A percentile compares a stretch with the other conserved stretches of the same genome.
Evolutionary conservation across 2,329 filamentous ascomycete species (phyloP).

Genomic region (Bisporella sp.): DNA sequence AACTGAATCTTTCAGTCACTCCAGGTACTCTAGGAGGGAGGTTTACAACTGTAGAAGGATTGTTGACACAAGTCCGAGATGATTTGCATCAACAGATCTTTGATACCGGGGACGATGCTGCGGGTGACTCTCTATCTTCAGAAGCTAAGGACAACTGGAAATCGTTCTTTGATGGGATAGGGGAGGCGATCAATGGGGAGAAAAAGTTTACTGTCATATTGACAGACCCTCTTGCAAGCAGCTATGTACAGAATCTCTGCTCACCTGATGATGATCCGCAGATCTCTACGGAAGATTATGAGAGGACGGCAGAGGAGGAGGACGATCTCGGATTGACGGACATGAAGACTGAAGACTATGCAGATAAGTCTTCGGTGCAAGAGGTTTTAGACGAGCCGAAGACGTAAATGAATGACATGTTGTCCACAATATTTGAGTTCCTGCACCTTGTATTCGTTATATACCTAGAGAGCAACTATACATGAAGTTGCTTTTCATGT

Average conservation of each 20-base stretch:
- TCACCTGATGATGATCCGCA: conserved; percentile 70
- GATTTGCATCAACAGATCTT: conserved; percentile 88
- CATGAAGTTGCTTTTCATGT: too few relatives aligned
- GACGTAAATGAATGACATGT: not conserved
- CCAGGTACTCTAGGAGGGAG: conserved; percentile 91
- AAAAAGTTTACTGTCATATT: conserved; percentile 77
- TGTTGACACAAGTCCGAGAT: conserved; percentile 85
- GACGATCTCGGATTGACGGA: conserved; percentile 86
- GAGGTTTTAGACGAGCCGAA: conserved; percentile 21
- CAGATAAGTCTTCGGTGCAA: conserved; percentile 8
- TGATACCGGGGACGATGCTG: conserved; percentile 55
- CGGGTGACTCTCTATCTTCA: conserved; percentile 71
- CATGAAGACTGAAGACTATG: conserved; percentile 86
- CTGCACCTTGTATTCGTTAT: too few relatives aligned
- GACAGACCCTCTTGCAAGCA: conserved; percentile 82
- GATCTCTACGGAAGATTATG: conserved; percentile 75
- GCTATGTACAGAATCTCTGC: conserved; percentile 87
- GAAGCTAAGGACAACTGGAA: conserved; percentile 68
- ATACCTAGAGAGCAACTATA: too few relatives aligned
- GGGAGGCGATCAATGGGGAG: conserved; percentile 72
- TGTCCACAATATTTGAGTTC: too few relatives aligned
- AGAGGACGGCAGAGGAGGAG: conserved; percentile 83
- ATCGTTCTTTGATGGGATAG: conserved; percentile 70
- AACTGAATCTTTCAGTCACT: conserved; percentile 81
- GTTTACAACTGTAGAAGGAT: conserved; percentile 94